Evolutionary conservation across 768 basidiomycete species (phyloP).

Genomic region (Mycena amicta): DNA sequence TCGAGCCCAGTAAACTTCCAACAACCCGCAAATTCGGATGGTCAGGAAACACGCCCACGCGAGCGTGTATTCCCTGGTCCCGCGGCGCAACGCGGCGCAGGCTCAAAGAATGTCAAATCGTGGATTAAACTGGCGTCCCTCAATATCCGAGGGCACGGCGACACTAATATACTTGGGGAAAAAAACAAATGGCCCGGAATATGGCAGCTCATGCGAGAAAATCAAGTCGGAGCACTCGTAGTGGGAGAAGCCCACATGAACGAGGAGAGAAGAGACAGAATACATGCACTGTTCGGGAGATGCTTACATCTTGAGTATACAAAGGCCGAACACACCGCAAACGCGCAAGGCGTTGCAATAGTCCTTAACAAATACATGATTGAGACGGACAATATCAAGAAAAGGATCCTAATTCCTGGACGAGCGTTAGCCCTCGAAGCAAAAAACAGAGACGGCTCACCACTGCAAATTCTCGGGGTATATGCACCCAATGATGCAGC

Average conservation of each 20-base stretch:
- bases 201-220: conserved; percentile 21
- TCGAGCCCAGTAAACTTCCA: too few relatives aligned
- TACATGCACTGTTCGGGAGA: conserved; percentile 4
- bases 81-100: too few relatives aligned
- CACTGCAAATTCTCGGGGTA: conserved; percentile 31
- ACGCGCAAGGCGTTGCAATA: conserved; percentile 33
- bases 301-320: conserved; percentile 24
- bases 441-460: conserved; percentile 21
- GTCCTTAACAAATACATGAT: conserved; percentile 33
- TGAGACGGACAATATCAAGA: conserved; percentile 1
- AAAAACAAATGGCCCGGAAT: neutral
- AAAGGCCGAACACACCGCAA: conserved; percentile 15
- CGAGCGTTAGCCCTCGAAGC: conserved; percentile 1
- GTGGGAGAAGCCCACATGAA: conserved; percentile 36
- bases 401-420: neutral
- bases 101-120: neutral
- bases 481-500: conserved; percentile 37
- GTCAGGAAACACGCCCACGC: too few relatives aligned
- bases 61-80: too few relatives aligned
- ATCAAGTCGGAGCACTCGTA: conserved; percentile 31
- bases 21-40: too few relatives aligned
- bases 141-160: neutral
- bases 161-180: neutral
- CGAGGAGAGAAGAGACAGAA: conserved; percentile 1
- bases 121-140: neutral